Conservation (phyloP, 2,329 filamentous ascomycete genomes). For the Aspergillus sp. region DNA sequence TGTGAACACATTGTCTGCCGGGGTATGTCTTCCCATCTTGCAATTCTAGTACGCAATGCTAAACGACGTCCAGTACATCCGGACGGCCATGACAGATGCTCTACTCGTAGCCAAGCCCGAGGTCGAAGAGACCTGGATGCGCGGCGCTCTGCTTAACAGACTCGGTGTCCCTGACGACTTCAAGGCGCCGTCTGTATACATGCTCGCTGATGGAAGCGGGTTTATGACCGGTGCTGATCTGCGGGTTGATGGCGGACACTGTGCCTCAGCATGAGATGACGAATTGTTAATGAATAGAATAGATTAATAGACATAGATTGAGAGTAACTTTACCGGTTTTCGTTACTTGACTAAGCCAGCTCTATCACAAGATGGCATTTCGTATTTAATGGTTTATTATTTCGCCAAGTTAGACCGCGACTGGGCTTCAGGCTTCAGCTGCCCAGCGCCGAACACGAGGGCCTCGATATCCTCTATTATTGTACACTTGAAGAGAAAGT, state of each 20-base stretch:
- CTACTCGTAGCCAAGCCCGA: slow-evolving; percentile 45
- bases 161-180: slow-evolving; percentile 48
- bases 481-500: too few relatives aligned
- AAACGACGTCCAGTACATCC: slow-evolving; percentile 40
- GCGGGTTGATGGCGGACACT: slow-evolving; percentile 42
- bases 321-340: too few relatives aligned
- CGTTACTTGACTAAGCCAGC: too few relatives aligned
- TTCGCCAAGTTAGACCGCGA: too few relatives aligned
- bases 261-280: slow-evolving; percentile 15
- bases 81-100: slow-evolving; percentile 51
- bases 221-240: slow-evolving; percentile 44
- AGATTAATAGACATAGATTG: too few relatives aligned
- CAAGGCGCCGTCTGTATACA: slow-evolving; percentile 36
- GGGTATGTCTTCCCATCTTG: slow-evolving; percentile 39
- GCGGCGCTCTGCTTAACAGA: slow-evolving; percentile 51
- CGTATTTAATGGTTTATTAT: too few relatives aligned
- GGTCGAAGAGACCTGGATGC: slow-evolving; percentile 56
- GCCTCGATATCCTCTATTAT: too few relatives aligned
- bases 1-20: slow-evolving; percentile 78
- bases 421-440: too few relatives aligned
- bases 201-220: slow-evolving; percentile 38
- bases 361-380: too few relatives aligned
- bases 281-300: too few relatives aligned
- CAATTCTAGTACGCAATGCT: background rate
- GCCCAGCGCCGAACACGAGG: too few relatives aligned